A percentile compares a stretch with the other conserved stretches of the same genome.
These are phyloP conservation scores for Myotisia sp. DNA, from an alignment of 2,329 filamentous ascomycete genomes.

Conservation along the genomic window DNA sequence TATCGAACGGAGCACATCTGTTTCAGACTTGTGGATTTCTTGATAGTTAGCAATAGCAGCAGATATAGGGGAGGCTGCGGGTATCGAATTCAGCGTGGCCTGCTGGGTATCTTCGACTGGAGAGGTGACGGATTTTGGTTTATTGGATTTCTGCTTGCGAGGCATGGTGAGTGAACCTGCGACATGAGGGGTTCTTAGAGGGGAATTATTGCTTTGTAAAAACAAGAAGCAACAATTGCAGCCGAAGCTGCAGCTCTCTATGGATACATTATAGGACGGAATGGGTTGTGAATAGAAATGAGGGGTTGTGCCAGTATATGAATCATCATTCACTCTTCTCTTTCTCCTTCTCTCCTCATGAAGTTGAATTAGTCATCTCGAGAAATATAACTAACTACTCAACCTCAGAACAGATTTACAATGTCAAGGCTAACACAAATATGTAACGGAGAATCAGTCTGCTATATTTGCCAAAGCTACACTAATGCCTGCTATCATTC, in stretches of 20 bases:
- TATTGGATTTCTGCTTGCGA: slow-evolving; percentile 31
- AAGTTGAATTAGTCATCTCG: no score
- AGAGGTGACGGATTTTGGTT: slow-evolving; percentile 22
- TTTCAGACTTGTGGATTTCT: slow-evolving; percentile 75
- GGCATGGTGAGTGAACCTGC: slow-evolving; percentile 30
- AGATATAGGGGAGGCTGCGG: slow-evolving; percentile 22
- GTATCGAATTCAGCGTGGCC: slow-evolving; percentile 19
- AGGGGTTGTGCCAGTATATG: no score
- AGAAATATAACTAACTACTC: no score
- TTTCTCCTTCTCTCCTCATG: no score
- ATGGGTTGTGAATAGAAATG: slow-evolving; percentile 6
- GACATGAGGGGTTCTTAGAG: slow-evolving; percentile 14
- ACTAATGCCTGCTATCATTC: no score
- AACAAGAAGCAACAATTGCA: slow-evolving; percentile 24
- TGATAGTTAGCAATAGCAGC: slow-evolving; percentile 52
- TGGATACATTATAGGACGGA: slow-evolving; percentile 18
- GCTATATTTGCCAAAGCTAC: no score
- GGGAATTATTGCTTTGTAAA: slow-evolving; percentile 19
- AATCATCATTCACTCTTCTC: no score
- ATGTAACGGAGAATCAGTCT: no score
- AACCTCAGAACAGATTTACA: no score
- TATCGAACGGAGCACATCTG: slow-evolving; percentile 72
- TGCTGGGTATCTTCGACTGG: slow-evolving; percentile 24
- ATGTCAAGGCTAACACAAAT: no score
- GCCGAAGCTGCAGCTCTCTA: slow-evolving; percentile 32